Percentiles rank a stretch among this genome's conserved stretches.
Evolutionary conservation across 768 basidiomycete species (phyloP).

Genomic region (Fomitopsis pulvina): DNA sequence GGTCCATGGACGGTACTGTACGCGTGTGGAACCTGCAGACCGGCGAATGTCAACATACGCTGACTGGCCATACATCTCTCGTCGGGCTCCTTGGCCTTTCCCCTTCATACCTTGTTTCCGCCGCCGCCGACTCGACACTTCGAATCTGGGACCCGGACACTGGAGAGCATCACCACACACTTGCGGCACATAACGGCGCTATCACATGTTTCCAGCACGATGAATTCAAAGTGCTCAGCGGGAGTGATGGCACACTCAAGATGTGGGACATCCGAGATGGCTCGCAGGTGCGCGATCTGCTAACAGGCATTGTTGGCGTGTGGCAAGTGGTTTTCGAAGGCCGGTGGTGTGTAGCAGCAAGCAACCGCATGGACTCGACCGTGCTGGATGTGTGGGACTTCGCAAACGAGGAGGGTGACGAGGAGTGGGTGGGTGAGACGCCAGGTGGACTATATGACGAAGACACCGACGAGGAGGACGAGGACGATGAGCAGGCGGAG

Average conservation of each 20-base stretch:
- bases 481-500: slow-evolving; percentile 54
- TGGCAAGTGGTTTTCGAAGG: slow-evolving; percentile 98
- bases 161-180: slow-evolving; percentile 71
- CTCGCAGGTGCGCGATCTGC: slow-evolving; percentile 75
- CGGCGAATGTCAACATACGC: slow-evolving; percentile 71
- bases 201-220: slow-evolving; percentile 99
- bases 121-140: slow-evolving; percentile 92
- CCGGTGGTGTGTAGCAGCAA: slow-evolving; percentile 91
- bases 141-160: slow-evolving; percentile 91
- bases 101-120: slow-evolving; percentile 86
- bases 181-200: slow-evolving; percentile 92
- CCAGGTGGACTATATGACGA: slow-evolving; percentile 72
- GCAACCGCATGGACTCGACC: slow-evolving; percentile 70
- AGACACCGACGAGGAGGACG: slow-evolving; percentile 47
- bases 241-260: slow-evolving; percentile 93
- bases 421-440: slow-evolving; percentile 81
- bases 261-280: slow-evolving; percentile 97
- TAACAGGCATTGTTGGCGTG: slow-evolving; percentile 89
- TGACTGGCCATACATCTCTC: slow-evolving; percentile 90
- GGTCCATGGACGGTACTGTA: slow-evolving; percentile 97
- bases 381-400: slow-evolving; percentile 91
- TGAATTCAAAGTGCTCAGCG: slow-evolving; percentile 94
- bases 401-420: slow-evolving; percentile 55
- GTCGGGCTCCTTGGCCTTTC: slow-evolving; percentile 91
- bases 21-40: slow-evolving; percentile 88